Conservation (phyloP, 495 filamentous ascomycete species). For the Penicillium bovifimosum region DNA sequence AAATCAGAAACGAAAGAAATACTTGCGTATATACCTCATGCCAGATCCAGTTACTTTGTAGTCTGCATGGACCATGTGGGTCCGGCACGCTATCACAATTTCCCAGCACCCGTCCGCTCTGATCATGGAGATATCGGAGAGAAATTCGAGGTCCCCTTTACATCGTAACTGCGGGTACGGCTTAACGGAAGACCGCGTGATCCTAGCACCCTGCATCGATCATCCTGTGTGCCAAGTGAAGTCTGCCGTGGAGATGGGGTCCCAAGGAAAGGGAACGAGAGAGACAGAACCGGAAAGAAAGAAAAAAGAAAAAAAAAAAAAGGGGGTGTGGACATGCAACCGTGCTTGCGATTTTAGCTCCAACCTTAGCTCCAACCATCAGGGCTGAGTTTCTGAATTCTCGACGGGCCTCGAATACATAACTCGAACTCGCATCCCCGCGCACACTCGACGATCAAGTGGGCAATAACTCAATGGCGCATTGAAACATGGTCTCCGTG, state of each 20-base stretch:
- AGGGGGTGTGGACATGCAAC: slow-evolving; percentile 13
- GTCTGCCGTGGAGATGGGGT: slow-evolving; percentile 9
- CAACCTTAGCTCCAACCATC: slow-evolving; percentile 24
- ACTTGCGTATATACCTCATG: neutral
- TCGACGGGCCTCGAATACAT: neutral
- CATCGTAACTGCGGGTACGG: slow-evolving; percentile 18
- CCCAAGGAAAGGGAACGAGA: slow-evolving; percentile 12
- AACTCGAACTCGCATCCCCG: slow-evolving; percentile 1
- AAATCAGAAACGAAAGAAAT: neutral
- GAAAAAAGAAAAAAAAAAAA: neutral
- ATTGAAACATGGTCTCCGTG: neutral
- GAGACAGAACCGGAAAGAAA: neutral
- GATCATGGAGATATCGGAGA: neutral
- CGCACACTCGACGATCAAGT: slow-evolving; percentile 1
- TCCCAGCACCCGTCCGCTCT: neutral
- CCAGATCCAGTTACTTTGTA: neutral
- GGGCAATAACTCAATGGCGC: neutral
- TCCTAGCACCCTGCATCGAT: slow-evolving; percentile 39
- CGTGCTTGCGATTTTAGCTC: neutral
- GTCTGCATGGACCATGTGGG: slow-evolving; percentile 7
- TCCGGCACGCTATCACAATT: slow-evolving; percentile 3
- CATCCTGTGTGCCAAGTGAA: slow-evolving; percentile 22
- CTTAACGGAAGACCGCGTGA: slow-evolving; percentile 19
- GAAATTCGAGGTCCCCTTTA: neutral
- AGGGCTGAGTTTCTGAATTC: slow-evolving; percentile 16